Percentiles rank a stretch among this genome's conserved stretches.
Evolutionary conservation across 805 yeast species (phyloP).

Genomic region (Candida fluviatilis): DNA sequence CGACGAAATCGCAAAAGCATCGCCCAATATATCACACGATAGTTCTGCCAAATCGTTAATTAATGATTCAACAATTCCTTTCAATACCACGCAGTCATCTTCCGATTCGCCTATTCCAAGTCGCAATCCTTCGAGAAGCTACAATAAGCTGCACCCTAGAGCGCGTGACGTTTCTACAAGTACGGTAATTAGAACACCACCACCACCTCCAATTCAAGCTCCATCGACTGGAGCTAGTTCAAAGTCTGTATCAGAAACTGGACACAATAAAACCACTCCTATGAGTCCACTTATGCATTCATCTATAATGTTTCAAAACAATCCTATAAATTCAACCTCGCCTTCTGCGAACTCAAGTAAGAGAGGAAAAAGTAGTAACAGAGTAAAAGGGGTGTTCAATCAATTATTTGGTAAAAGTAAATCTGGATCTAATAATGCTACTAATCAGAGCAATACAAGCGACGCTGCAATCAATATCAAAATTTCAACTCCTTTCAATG

Average conservation of each 20-base stretch:
- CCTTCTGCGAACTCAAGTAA: slow-evolving; percentile 4
- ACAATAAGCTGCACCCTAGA: not conserved
- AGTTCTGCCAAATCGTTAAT: not conserved
- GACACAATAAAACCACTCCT: slow-evolving; percentile 23
- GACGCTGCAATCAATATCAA: slow-evolving; percentile 35
- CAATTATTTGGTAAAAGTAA: slow-evolving; percentile 43
- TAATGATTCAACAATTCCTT: not conserved
- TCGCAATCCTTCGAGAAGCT: slow-evolving; percentile 3
- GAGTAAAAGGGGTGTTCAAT: slow-evolving; percentile 57
- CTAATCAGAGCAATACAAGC: slow-evolving; percentile 6
- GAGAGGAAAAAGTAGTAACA: slow-evolving; percentile 42
- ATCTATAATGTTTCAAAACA: slow-evolving; percentile 9
- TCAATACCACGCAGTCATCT: not conserved
- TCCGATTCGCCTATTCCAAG: slow-evolving; percentile 1
- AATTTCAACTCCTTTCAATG: slow-evolving; percentile 89
- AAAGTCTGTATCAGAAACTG: slow-evolving; percentile 10
- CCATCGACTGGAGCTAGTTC: slow-evolving; percentile 6
- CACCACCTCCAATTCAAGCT: slow-evolving; percentile 9
- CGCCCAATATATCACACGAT: not conserved
- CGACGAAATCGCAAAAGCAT: slow-evolving; percentile 15
- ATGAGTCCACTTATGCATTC: slow-evolving; percentile 27
- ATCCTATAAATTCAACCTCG: slow-evolving; percentile 9
- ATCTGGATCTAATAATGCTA: slow-evolving; percentile 3
- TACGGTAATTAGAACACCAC: slow-evolving; percentile 22
- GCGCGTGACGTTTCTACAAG: slow-evolving; percentile 15